Evolutionary conservation across 2,329 filamentous ascomycete species (phyloP).

Genomic region (Fusarium goolgardi): DNA sequence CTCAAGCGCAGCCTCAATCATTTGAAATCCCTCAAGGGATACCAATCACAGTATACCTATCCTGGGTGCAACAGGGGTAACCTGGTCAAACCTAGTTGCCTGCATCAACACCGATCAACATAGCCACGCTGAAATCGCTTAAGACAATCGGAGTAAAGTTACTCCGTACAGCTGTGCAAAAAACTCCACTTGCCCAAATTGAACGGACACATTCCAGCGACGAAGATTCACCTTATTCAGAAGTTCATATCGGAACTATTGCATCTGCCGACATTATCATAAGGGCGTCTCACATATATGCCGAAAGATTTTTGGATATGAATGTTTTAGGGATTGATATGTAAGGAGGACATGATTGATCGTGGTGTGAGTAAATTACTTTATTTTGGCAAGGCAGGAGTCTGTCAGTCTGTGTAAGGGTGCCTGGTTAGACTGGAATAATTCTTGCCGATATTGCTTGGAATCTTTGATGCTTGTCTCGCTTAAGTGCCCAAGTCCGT

Average conservation of each 20-base stretch:
- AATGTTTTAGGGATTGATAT: background rate
- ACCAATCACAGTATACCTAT: too few species aligned
- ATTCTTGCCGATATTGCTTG: background rate
- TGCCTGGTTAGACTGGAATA: too few species aligned
- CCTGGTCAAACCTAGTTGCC: too few species aligned
- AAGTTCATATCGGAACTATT: background rate
- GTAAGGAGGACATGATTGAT: background rate
- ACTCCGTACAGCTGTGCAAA: background rate
- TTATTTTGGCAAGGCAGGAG: background rate
- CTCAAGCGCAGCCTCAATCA: too few species aligned
- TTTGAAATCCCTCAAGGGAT: too few species aligned
- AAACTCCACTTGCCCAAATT: background rate
- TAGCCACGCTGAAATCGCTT: background rate
- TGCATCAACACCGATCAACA: too few species aligned
- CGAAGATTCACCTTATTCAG: too few species aligned
- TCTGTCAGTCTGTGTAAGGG: too few species aligned
- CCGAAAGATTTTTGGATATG: background rate
- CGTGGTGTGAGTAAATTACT: background rate
- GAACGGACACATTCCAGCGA: background rate
- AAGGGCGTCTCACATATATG: background rate
- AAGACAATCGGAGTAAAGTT: background rate
- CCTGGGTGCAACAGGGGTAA: too few species aligned
- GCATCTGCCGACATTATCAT: background rate
- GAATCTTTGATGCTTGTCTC: background rate
- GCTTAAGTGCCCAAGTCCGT: accelerated